Percentiles rank a stretch among this genome's conserved stretches.
Evolutionary conservation across 345 rosid species (phyloP).

Genomic region (Salix purpurea): DNA sequence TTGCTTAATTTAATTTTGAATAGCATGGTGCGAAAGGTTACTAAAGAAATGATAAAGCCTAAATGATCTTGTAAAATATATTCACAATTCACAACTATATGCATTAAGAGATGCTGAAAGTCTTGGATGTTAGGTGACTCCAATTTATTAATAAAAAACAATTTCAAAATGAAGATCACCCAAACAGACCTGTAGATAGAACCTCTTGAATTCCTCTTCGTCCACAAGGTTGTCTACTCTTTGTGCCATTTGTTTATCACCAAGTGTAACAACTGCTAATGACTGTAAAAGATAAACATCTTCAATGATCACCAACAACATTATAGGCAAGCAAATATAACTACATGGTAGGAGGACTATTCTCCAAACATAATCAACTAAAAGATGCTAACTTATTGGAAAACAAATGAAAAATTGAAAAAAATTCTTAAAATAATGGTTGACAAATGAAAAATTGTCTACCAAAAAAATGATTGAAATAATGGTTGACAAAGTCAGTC

Average conservation of each 20-base stretch:
- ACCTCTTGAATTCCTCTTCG: conserved; percentile 83
- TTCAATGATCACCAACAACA: background rate
- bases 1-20: background rate
- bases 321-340: background rate
- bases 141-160: conserved; percentile 13
- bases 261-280: conserved; percentile 93
- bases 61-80: background rate
- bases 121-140: background rate
- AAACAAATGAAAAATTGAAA: background rate
- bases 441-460: background rate
- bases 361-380: background rate
- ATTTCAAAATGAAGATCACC: conserved; percentile 16
- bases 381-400: background rate
- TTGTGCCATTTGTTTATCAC: conserved; percentile 97
- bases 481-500: background rate
- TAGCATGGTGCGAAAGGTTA: background rate
- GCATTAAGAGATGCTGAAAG: background rate
- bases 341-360: background rate
- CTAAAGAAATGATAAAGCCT: background rate
- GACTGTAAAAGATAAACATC: conserved; percentile 47
- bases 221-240: conserved; percentile 81
- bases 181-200: conserved; percentile 88
- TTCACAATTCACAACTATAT: background rate
- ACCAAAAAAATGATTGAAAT: background rate
- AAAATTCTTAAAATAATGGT: background rate